phyloP scores from a whole-genome alignment of 352 stramenopile genomes.

The Pythium insidiosum region DNA sequence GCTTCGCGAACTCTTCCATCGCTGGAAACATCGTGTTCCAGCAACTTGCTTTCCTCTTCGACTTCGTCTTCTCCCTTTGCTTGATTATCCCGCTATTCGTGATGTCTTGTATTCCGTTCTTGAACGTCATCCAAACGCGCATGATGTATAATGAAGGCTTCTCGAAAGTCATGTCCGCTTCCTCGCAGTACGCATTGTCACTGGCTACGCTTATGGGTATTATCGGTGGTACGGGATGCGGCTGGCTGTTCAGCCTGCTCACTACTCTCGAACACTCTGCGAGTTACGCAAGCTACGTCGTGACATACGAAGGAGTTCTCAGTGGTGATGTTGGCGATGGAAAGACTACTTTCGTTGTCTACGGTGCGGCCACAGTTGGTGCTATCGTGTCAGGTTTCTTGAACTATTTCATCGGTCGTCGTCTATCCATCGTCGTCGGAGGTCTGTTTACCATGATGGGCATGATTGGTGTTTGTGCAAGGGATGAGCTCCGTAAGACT shows the following conservation, averaged over 20 bases:
- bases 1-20: conserved; percentile 50
- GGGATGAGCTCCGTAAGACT: conserved; percentile 29
- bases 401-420: conserved; percentile 54
- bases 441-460: conserved; percentile 55
- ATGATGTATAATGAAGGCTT: conserved; percentile 87
- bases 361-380: conserved; percentile 34
- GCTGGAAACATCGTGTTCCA: conserved; percentile 44
- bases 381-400: conserved; percentile 43
- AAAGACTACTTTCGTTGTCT: conserved; percentile 50
- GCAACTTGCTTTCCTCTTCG: conserved; percentile 73
- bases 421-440: conserved; percentile 48
- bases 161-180: conserved; percentile 71
- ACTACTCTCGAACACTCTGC: conserved; percentile 54
- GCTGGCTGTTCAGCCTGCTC: conserved; percentile 62
- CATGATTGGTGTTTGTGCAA: conserved; percentile 56
- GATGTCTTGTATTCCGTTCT: conserved; percentile 63
- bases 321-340: conserved; percentile 41
- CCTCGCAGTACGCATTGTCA: conserved; percentile 72
- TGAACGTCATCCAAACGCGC: conserved; percentile 75
- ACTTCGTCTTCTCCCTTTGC: conserved; percentile 61
- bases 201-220: conserved; percentile 60
- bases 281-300: conserved; percentile 61
- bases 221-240: conserved; percentile 43
- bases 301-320: conserved; percentile 46
- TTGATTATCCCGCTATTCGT: conserved; percentile 62